A percentile compares a stretch with the other conserved stretches of the same genome.
These are phyloP conservation scores for Phyllosticta ampelicida DNA, from an alignment of 2,329 filamentous ascomycete species.

Conservation along the genomic window DNA sequence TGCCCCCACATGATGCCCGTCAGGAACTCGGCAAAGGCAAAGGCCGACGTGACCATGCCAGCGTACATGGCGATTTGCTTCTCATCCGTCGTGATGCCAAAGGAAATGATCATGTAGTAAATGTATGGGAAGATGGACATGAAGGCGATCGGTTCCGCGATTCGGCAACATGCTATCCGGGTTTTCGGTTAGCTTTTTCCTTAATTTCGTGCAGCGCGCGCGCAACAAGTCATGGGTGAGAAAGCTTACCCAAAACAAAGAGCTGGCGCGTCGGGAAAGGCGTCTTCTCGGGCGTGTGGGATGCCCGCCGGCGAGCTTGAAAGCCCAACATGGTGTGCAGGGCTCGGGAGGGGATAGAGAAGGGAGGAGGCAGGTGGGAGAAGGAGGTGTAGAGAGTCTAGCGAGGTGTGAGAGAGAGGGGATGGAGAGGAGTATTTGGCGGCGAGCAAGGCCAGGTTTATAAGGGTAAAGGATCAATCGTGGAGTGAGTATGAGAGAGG, in stretches of 20 bases:
- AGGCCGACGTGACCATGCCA: constrained; percentile 91
- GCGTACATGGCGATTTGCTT: constrained; percentile 82
- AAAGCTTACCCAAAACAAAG: constrained; percentile 41
- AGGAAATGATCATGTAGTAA: constrained; percentile 93
- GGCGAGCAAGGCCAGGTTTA: neutral
- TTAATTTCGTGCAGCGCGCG: neutral
- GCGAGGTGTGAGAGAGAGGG: constrained; percentile 1
- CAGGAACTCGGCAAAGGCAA: constrained; percentile 90
- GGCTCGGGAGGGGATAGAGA: constrained; percentile 1
- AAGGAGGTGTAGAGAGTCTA: neutral
- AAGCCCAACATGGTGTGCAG: constrained; percentile 5
- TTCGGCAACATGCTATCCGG: constrained; percentile 68
- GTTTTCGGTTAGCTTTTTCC: constrained; percentile 1
- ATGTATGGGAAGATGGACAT: constrained; percentile 99
- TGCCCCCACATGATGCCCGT: constrained; percentile 89
- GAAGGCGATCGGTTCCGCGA: constrained; percentile 98
- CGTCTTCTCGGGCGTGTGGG: constrained; percentile 17
- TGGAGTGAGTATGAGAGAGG: neutral
- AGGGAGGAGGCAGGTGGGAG: neutral
- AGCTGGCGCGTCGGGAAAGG: constrained; percentile 50
- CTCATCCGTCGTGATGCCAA: constrained; percentile 69
- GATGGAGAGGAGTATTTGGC: neutral
- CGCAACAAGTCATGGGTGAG: neutral
- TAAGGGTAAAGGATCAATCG: neutral
- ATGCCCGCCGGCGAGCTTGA: constrained; percentile 6